Conservation (phyloP, 2,329 filamentous ascomycete genomes). For the Neurospora sp. region DNA sequence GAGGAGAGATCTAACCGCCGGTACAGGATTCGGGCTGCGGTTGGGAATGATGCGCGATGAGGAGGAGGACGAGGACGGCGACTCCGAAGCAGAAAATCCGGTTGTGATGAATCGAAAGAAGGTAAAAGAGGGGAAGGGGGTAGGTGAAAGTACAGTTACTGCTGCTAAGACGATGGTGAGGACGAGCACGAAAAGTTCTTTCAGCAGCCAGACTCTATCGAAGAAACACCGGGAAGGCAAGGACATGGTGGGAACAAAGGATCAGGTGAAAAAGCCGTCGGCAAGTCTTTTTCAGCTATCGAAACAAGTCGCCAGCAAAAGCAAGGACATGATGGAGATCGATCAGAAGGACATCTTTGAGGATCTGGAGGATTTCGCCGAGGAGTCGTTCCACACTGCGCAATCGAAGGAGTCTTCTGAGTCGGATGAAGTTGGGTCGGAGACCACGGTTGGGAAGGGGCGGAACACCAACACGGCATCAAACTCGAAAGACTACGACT, state of each 20-base stretch:
- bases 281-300: neutral
- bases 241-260: neutral
- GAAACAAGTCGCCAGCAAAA: neutral
- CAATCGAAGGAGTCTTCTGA: slow-evolving; percentile 31
- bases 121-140: neutral
- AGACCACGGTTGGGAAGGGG: neutral
- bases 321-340: neutral
- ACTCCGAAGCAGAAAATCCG: slow-evolving; percentile 9
- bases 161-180: neutral
- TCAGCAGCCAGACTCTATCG: neutral
- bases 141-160: neutral
- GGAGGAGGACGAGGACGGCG: slow-evolving; percentile 6
- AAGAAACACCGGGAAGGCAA: neutral
- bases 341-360: slow-evolving; percentile 41
- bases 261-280: neutral
- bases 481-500: neutral
- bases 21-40: neutral
- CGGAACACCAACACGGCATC: neutral
- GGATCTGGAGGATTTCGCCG: slow-evolving; percentile 79
- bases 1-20: neutral
- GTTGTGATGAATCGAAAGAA: neutral
- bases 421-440: slow-evolving; percentile 59
- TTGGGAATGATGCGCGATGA: slow-evolving; percentile 3
- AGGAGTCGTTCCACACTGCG: slow-evolving; percentile 56
- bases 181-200: neutral